A percentile compares a stretch with the other conserved stretches of the same genome.
Conservation (phyloP, 148 eudicot species). For the Talinum fruticosum region DNA sequence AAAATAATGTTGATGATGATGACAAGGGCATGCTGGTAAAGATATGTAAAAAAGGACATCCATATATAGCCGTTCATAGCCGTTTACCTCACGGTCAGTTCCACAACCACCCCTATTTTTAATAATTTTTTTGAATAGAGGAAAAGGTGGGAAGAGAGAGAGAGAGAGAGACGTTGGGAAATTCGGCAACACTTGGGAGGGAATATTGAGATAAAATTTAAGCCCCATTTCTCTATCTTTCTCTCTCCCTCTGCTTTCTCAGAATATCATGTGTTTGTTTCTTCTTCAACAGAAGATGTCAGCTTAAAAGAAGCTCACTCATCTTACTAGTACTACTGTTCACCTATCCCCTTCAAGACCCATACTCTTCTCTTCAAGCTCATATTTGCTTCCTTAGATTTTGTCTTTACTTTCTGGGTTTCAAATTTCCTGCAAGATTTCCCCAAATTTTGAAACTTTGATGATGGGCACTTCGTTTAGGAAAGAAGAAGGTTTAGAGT, state of each 20-base stretch:
- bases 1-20: not conserved
- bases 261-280: conserved; percentile 8
- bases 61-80: conserved; percentile 17
- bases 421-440: conserved; percentile 6
- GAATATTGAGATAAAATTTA: conserved; percentile 10
- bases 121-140: conserved; percentile 17
- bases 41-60: not conserved
- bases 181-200: not conserved
- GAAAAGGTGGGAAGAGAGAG: conserved; percentile 23
- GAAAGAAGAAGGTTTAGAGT: conserved; percentile 32
- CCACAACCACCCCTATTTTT: conserved; percentile 22
- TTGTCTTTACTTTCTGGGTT: conserved; percentile 15
- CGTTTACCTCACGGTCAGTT: conserved; percentile 17
- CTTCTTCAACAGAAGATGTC: not conserved
- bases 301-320: not conserved
- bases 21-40: conserved; percentile 12
- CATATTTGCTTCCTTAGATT: not conserved
- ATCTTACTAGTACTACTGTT: not conserved
- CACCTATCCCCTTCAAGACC: not conserved
- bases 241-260: conserved; percentile 2
- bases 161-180: conserved; percentile 31
- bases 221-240: conserved; percentile 20
- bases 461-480: conserved; percentile 34
- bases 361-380: not conserved
- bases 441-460: conserved; percentile 14